A percentile compares a stretch with the other conserved stretches of the same genome.
Evolutionary conservation across 108 stramenopile species (phyloP).

Genomic region (Bacterosira constricta): DNA sequence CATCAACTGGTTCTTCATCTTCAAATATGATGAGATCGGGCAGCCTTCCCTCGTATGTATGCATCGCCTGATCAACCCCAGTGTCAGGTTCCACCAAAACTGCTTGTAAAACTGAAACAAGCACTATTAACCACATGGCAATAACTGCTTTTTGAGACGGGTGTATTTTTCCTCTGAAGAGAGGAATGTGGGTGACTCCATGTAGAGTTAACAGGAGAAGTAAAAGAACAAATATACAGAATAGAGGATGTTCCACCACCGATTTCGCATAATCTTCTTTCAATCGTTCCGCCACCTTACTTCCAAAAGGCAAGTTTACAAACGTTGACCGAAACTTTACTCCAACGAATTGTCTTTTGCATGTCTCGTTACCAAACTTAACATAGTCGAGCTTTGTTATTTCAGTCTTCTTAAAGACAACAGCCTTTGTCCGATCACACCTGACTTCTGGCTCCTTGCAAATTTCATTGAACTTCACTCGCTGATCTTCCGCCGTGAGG

Average conservation of each 20-base stretch:
- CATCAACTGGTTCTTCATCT: conserved; percentile 55
- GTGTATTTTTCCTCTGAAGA: conserved; percentile 14
- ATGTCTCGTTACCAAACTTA: conserved; percentile 57
- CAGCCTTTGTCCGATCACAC: conserved; percentile 39
- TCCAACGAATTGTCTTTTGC: conserved; percentile 49
- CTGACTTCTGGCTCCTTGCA: conserved; percentile 42
- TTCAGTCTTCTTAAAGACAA: conserved; percentile 38
- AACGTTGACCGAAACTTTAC: conserved; percentile 46
- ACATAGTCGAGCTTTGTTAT: conserved; percentile 58
- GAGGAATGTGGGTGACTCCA: conserved; percentile 9
- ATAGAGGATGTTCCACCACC: conserved; percentile 43
- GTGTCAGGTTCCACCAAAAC: conserved; percentile 47
- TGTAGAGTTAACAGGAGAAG: conserved; percentile 22
- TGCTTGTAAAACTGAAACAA: conserved; percentile 39
- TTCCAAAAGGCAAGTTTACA: conserved; percentile 34
- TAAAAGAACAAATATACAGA: conserved; percentile 32
- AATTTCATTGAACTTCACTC: conserved; percentile 40
- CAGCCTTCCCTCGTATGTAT: conserved; percentile 47
- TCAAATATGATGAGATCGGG: conserved; percentile 51
- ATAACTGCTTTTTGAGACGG: conserved; percentile 6
- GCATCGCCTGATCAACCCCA: conserved; percentile 45
- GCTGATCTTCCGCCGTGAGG: conserved; percentile 43
- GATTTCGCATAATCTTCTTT: conserved; percentile 29
- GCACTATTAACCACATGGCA: conserved; percentile 11
- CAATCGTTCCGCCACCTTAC: conserved; percentile 15